Base-by-base conservation (phyloP, 495 filamentous ascomycete genomes). In the Platismatia glauca region DNA sequence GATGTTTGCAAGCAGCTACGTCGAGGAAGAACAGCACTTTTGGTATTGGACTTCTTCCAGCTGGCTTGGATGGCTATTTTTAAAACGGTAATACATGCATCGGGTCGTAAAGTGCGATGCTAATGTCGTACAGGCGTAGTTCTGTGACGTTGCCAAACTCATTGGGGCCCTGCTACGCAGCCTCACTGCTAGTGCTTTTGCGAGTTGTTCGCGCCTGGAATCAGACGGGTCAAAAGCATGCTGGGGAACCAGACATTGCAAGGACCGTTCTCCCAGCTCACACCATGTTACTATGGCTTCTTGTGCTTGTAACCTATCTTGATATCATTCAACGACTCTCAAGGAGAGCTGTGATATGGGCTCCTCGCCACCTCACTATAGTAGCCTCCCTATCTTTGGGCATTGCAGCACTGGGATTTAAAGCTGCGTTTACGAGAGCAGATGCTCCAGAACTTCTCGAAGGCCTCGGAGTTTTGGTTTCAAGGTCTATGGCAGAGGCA, bases 1-100 rank as follows among this genome's bases (percentile, higher is more conserved):
- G 87, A 97, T 97, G 91, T 97, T 97, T 74, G 91, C 92, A 35
- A 95, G 89, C 72, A 96, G 91, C 71, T 97, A 91, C 70, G 90
- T 99, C 31, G 94, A 99, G 71, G 94, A 99, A 73, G 94, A 99
- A 71, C 94, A 97, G 31, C 88, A 97, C 65, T 96, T 95, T 73
- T 99, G 94, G 94, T 97, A 97, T 72, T 96, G 92, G 91, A 71
- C 82, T 22, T 83, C 87, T 16, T 86, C 89, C 0, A 86, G 81
- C 4, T 99, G 91, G 91, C 75, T 89, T 48, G 74, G 81, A 52
- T 81, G 83, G 64, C 75, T 95, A 3, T 79, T 80, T 60, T 67
- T 86, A 39, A 86, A 80, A 72, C 55, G 57, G 63, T 58, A 53
- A 50, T 46, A 37, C 29, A 55, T 31, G 37, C 9, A 55, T 52